Conservation (phyloP, 1,139 yeast genomes). For the Lizanozyma gosingica region DNA sequence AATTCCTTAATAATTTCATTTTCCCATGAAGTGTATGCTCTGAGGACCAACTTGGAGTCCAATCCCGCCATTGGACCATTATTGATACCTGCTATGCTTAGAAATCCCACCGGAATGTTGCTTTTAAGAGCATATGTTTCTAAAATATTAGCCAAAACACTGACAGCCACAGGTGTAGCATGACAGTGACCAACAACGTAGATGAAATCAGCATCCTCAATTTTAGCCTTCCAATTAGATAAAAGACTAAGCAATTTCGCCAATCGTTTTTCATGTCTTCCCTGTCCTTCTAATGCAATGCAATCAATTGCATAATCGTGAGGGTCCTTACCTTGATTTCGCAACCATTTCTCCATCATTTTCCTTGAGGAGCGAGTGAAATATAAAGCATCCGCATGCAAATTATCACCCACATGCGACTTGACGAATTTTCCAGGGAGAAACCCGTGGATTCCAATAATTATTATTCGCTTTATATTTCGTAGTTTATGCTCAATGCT, state of each 20-base stretch:
- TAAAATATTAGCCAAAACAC: slow-evolving; percentile 28
- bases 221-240: slow-evolving; percentile 32
- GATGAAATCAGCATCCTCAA: slow-evolving; percentile 32
- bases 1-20: slow-evolving; percentile 41
- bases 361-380: slow-evolving; percentile 27
- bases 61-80: slow-evolving; percentile 37
- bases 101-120: slow-evolving; percentile 25
- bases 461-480: slow-evolving; percentile 25
- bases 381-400: slow-evolving; percentile 34
- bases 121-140: slow-evolving; percentile 10
- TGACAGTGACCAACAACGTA: slow-evolving; percentile 37
- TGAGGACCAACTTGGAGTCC: slow-evolving; percentile 36
- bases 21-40: slow-evolving; percentile 38
- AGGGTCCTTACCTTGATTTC: slow-evolving; percentile 14
- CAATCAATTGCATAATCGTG: slow-evolving; percentile 28
- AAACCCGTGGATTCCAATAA: slow-evolving; percentile 44
- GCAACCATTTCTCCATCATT: slow-evolving; percentile 33
- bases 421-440: slow-evolving; percentile 44
- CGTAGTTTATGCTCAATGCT: slow-evolving; percentile 12
- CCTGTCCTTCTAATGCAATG: slow-evolving; percentile 46
- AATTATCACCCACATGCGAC: slow-evolving; percentile 31
- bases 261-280: slow-evolving; percentile 35
- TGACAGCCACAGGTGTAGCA: slow-evolving; percentile 37
- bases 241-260: slow-evolving; percentile 24
- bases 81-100: slow-evolving; percentile 38